A percentile compares a stretch with the other conserved stretches of the same genome.
phyloP scores from a whole-genome alignment of 1,139 yeast genomes.

The Taphrina pruni region DNA sequence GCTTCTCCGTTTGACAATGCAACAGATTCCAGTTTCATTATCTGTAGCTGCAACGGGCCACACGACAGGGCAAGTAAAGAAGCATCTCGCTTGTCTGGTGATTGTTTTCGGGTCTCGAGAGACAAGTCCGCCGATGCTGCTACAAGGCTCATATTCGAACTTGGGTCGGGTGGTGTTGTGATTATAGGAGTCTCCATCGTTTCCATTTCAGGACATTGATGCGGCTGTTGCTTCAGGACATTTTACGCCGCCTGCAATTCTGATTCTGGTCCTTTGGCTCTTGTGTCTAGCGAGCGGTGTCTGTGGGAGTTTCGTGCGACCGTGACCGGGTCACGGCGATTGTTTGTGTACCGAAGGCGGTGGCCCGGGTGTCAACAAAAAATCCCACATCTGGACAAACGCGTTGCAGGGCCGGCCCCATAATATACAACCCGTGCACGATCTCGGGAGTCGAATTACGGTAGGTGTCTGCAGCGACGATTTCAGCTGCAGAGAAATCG shows the following conservation, averaged over 20 bases:
- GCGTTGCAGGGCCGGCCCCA: slow-evolving; percentile 13
- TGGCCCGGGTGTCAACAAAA: slow-evolving; percentile 6
- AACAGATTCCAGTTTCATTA: background rate
- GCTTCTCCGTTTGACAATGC: background rate
- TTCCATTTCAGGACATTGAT: no score
- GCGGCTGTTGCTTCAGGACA: no score
- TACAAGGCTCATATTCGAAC: background rate
- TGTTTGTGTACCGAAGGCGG: slow-evolving; percentile 13
- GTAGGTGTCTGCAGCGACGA: no score
- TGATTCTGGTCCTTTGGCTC: no score
- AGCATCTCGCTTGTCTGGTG: background rate
- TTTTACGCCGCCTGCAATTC: no score
- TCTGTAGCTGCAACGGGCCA: background rate
- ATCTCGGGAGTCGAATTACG: no score
- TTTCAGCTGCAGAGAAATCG: no score
- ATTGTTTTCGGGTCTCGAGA: no score
- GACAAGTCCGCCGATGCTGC: no score
- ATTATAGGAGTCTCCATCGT: no score
- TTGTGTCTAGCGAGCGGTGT: no score
- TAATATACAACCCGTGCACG: background rate
- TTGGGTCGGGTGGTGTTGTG: background rate
- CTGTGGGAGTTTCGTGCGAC: no score
- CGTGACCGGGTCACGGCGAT: background rate
- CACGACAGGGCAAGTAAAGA: slow-evolving; percentile 3
- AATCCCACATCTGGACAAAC: slow-evolving; percentile 7